These are phyloP conservation scores for Vickermania ingenoplastis DNA, from an alignment of 208 protist genomes.

Conservation along the genomic window DNA sequence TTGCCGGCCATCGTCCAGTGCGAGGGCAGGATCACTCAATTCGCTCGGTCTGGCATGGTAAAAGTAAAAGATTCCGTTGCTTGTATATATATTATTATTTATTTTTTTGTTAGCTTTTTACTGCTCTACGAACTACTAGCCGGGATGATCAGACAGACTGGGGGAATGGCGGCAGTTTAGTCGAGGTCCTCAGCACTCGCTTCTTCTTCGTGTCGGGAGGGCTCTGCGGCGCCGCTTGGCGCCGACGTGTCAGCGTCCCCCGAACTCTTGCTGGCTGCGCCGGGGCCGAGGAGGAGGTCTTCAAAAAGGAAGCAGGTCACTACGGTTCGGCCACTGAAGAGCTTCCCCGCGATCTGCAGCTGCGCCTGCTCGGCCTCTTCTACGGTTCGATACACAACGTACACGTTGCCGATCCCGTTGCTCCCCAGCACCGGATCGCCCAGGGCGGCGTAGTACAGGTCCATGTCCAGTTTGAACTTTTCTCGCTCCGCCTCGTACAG, in stretches of 20 bases:
- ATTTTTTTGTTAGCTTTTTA: too few relatives aligned
- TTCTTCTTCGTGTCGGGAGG: constrained; percentile 12
- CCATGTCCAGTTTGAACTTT: constrained; percentile 35
- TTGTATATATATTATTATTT: too few relatives aligned
- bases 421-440: constrained; percentile 69
- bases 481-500: constrained; percentile 36
- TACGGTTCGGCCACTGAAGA: constrained; percentile 81
- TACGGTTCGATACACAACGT: constrained; percentile 79
- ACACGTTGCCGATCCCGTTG: constrained; percentile 63
- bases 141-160: too few relatives aligned
- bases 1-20: too few relatives aligned
- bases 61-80: too few relatives aligned
- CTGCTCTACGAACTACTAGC: too few relatives aligned
- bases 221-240: too few relatives aligned
- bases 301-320: constrained; percentile 86
- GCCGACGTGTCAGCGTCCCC: too few relatives aligned
- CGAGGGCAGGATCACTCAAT: too few relatives aligned
- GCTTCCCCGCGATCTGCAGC: constrained; percentile 64
- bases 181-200: constrained; percentile 20
- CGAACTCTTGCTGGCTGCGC: too few relatives aligned
- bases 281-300: constrained; percentile 61
- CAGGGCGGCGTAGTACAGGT: constrained; percentile 45
- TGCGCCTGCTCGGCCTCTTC: constrained; percentile 80
- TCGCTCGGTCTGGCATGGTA: too few relatives aligned
- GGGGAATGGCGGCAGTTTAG: too few relatives aligned